Evolutionary conservation across 176 grass and related monocot genomes (phyloP), one percentile per base, ranked within the genome.

Genomic region (Eragrostis nindensis): DNA sequence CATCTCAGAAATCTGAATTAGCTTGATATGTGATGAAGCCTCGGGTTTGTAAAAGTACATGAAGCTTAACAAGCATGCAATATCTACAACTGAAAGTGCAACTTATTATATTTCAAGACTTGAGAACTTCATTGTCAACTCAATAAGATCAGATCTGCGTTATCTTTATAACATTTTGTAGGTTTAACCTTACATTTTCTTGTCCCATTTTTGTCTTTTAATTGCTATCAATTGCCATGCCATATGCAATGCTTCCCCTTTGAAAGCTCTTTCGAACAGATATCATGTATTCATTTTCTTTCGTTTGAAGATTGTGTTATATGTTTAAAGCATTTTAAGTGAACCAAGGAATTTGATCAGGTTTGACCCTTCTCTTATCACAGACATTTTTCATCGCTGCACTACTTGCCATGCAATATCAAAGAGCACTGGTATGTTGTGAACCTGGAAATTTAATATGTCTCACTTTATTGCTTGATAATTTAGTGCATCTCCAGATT

Each of bases 331-430:
- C 5, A 71, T 63, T 77, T 81, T 47, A 30, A 21, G 59, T 71
- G 29, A 75, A 57, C 41, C 16, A 64, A 81, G 12, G 55, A 77
- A 78, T 84, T 73, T 89, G 15, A 77, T 55, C 36, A 0, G 13
- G 7, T 48, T 36, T 88, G 5, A 18, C 5, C 50, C 30, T 81
- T 67, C 62, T 87, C 9, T 78, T 73, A 63, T 89, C 54, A 74
- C 90, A 98, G 96, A 98, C 96, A 43, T 98, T 98, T 85, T 98
- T 98, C 61, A 98, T 98, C 68, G 92, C 90, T 63, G 96, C 96
- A 74, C 74, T 95, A 63, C 90, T 95, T 25, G 96, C 92, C 15
- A 98, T 98, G 96, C 90, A 98, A 81, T 98, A 98, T 83, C 89
- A 98, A 76, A 98, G 80, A 63, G 88, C 84, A 77, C 67, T 95